Base-by-base conservation (phyloP, 1,139 yeast genomes). In the Scheffersomyces parashehatae region DNA sequence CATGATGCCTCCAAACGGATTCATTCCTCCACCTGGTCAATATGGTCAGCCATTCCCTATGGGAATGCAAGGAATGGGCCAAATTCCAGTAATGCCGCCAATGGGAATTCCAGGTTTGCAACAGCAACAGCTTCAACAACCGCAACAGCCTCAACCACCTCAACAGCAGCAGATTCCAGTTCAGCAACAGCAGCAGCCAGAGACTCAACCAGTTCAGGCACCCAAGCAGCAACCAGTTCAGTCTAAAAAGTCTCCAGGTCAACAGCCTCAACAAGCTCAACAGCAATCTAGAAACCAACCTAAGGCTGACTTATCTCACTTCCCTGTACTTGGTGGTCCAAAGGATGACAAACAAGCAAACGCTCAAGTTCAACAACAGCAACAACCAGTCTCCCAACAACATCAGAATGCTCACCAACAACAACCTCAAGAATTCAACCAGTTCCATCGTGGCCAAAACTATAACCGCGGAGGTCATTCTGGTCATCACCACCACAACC, bases 261-360 rank as follows among this genome's bases (percentile, higher is more conserved):
- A 37, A 55, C 45, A 35, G 47, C 45, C 58, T 46, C 30, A 38
- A 12, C 44, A 37, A 15, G 43, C 30, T 35, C 41, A 45, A 24
- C 42, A 35, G 34, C 36, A 36, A 11, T 5, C 26, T 20, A 20
- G 26, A 20, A 20, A 20, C 10, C 43, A 24, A 29, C 37, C 44
- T 24, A 65, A 61, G 47, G 73, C 67, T 4, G 78, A 77, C 50
- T 62, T 72, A 44, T 68, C 79, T 8, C 76, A 75, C 43, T 77
- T 77, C 54, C 82, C 82, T 3, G 77, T 75, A 12, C 67, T 77
- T 47, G 26, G 26, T 5, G 82, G 82, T 0, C 62, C 80, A 7
- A 76, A 73, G 53, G 72, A 60, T 24, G 54, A 66, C 5, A 43
- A 43, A 13, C 40, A 41, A 12, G 33, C 29, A 5, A 46, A 34